phyloP scores from a whole-genome alignment of 164 flowering plant genomes.

The Chloranthus sessilifolius region DNA sequence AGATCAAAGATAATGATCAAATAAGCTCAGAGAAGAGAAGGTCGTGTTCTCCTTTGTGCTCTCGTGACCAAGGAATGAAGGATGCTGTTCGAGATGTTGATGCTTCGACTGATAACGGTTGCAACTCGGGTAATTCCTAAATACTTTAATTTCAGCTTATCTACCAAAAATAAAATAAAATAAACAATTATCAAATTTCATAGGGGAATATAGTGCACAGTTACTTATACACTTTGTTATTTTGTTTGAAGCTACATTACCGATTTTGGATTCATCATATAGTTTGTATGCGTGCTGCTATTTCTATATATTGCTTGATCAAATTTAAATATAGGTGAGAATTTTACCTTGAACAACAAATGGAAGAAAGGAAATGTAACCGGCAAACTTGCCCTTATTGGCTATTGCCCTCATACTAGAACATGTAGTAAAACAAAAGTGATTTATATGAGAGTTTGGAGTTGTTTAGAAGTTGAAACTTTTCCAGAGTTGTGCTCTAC shows the following conservation, averaged over 20 bases:
- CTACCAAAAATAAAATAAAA: too few species aligned
- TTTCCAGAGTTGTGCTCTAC: too few species aligned
- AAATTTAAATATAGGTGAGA: too few species aligned
- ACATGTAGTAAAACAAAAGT: too few species aligned
- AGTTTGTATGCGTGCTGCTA: background rate
- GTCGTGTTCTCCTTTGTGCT: constrained; percentile 1
- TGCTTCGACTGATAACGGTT: constrained; percentile 13
- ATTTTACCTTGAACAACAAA: too few species aligned
- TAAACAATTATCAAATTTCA: too few species aligned
- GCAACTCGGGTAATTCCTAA: constrained; percentile 23
- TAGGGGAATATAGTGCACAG: too few species aligned
- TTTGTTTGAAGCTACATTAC: background rate
- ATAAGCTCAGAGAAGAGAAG: constrained; percentile 13
- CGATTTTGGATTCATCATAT: background rate
- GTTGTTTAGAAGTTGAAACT: too few species aligned
- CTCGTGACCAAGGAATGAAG: constrained; percentile 11
- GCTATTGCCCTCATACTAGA: too few species aligned
- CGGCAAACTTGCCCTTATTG: too few species aligned
- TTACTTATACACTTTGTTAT: background rate
- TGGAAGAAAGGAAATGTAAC: too few species aligned
- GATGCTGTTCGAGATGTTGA: constrained; percentile 10
- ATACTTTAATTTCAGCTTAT: background rate
- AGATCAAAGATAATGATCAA: background rate
- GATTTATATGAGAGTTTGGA: too few species aligned
- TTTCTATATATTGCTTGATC: background rate